Percentiles rank a stretch among this genome's conserved stretches.
Evolutionary conservation across 2,329 filamentous ascomycete genomes (phyloP).

Genomic region (Penicillium fuscoglaucum): DNA sequence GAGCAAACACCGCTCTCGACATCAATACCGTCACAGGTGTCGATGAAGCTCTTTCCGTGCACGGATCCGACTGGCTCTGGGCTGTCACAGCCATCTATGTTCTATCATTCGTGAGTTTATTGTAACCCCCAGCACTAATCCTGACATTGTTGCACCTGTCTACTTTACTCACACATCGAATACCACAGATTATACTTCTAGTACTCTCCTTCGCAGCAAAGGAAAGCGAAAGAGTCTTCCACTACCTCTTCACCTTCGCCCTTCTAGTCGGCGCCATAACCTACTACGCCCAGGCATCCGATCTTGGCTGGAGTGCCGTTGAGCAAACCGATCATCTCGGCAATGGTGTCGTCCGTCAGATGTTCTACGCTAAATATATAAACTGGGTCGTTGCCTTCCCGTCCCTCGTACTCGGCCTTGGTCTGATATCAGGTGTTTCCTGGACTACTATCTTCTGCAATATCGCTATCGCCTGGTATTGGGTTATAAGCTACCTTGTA

Average conservation of each 20-base stretch:
- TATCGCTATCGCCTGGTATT: neutral
- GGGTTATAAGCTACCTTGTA: neutral
- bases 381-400: neutral
- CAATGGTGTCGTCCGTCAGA: neutral
- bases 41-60: neutral
- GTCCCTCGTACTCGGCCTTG: neutral
- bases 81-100: neutral
- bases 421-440: neutral
- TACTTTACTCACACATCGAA: neutral
- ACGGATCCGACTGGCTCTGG: neutral
- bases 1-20: neutral
- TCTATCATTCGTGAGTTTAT: neutral
- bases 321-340: neutral
- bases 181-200: neutral
- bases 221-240: neutral
- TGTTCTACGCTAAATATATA: neutral
- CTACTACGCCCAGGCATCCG: neutral
- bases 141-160: neutral
- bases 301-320: neutral
- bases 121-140: neutral
- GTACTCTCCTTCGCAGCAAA: neutral
- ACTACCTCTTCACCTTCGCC: neutral
- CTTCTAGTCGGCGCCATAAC: neutral
- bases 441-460: neutral
- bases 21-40: neutral